phyloP scores from a whole-genome alignment of 192 early-diverging fungal species.

The Allomyces arbusculus region DNA sequence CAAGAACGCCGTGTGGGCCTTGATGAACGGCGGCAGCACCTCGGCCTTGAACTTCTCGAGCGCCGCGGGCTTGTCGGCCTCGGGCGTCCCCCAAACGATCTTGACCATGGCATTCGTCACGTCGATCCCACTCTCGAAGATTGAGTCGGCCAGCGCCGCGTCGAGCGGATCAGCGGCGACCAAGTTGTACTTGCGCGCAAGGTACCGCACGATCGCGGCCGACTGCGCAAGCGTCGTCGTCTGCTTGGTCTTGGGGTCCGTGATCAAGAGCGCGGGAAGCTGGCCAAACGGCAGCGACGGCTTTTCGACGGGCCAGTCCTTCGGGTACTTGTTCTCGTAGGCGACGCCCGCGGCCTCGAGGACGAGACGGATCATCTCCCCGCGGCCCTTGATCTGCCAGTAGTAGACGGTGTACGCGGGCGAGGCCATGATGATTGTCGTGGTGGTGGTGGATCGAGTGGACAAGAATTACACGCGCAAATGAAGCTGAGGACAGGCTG shows the following conservation, averaged over 20 bases:
- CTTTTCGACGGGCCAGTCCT: constrained; percentile 18
- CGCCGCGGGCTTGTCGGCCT: constrained; percentile 2
- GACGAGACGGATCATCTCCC: no score
- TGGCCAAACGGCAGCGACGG: constrained; percentile 19
- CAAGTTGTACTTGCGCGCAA: constrained; percentile 16
- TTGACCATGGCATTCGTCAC: constrained; percentile 2
- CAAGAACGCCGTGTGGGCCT: no score
- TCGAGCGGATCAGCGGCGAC: constrained; percentile 8
- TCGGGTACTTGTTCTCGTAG: no score
- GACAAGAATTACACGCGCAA: no score
- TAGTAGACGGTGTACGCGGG: no score
- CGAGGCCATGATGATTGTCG: no score
- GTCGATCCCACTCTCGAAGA: constrained; percentile 8
- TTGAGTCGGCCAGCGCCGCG: constrained; percentile 10
- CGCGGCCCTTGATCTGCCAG: no score
- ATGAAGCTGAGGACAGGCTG: no score
- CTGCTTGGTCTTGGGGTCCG: constrained; percentile 7
- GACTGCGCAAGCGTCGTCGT: constrained; percentile 19
- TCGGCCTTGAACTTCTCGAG: constrained; percentile 5
- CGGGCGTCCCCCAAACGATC: constrained; percentile 2
- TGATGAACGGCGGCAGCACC: not conserved
- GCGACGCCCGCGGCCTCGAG: no score
- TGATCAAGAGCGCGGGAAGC: constrained; percentile 24
- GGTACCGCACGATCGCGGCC: constrained; percentile 23
- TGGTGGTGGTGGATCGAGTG: no score